Percentiles rank a stretch among this genome's conserved stretches.
Evolutionary conservation across 371 early-diverging fungal genomes (phyloP).

Genomic region (Capillidium heterosporum): DNA sequence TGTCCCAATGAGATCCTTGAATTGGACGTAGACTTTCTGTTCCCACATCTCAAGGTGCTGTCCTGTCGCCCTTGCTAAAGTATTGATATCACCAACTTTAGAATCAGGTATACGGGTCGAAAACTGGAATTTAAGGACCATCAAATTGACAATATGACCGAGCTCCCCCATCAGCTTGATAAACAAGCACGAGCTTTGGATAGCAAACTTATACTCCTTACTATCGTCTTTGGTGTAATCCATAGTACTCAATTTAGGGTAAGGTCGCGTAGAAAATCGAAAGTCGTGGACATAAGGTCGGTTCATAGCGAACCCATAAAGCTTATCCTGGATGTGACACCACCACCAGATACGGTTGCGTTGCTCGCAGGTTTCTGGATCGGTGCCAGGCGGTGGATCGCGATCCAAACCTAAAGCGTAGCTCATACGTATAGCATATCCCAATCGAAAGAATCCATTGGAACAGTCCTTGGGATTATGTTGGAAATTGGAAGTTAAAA

Average conservation of each 20-base stretch:
- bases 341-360: constrained; percentile 1
- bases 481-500: neutral
- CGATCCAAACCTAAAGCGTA: constrained; percentile 3
- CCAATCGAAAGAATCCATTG: neutral
- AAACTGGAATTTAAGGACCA: constrained; percentile 1
- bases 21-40: neutral
- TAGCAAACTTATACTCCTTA: neutral
- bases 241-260: neutral
- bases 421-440: neutral
- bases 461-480: neutral
- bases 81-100: no score
- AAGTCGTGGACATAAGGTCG: neutral
- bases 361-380: neutral
- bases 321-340: constrained; percentile 1
- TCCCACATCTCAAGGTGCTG: neutral
- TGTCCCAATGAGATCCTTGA: neutral
- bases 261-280: neutral
- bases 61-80: neutral
- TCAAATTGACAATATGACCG: neutral
- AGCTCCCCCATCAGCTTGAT: neutral
- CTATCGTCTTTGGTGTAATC: neutral
- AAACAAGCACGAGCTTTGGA: neutral
- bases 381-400: neutral
- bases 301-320: constrained; percentile 1
- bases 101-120: neutral